Evolutionary conservation across 306 rosid species (phyloP).

Genomic region (Alnus rubra): DNA sequence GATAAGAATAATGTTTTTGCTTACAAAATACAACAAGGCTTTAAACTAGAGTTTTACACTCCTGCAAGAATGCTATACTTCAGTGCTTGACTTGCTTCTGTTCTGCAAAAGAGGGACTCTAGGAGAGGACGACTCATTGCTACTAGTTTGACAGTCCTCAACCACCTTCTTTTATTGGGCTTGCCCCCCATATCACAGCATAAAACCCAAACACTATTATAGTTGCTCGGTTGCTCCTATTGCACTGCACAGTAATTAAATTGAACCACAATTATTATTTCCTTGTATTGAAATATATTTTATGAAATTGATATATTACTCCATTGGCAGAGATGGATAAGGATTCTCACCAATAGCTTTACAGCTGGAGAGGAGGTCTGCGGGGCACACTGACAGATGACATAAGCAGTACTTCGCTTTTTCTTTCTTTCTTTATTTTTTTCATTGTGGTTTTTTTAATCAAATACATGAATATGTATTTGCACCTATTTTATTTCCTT

Average conservation of each 20-base stretch:
- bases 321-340: no score
- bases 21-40: no score
- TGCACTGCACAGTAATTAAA: neutral
- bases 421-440: no score
- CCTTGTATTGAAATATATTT: neutral
- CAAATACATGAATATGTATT: no score
- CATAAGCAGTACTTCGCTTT: no score
- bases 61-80: neutral
- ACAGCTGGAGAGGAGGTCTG: no score
- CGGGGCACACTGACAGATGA: no score
- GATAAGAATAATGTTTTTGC: no score
- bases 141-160: neutral
- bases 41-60: no score
- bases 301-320: neutral
- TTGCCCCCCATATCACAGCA: conserved; percentile 29
- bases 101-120: conserved; percentile 20
- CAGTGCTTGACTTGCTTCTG: neutral
- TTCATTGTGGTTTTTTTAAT: no score
- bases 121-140: neutral
- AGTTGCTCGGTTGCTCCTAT: conserved; percentile 24
- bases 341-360: no score
- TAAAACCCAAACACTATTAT: conserved; percentile 27
- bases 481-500: no score
- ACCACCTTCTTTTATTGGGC: conserved; percentile 11
- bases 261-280: neutral